A percentile compares a stretch with the other conserved stretches of the same genome.
phyloP scores from a whole-genome alignment of 2,329 filamentous ascomycete genomes.

The Hymenoscyphus fraxineus region DNA sequence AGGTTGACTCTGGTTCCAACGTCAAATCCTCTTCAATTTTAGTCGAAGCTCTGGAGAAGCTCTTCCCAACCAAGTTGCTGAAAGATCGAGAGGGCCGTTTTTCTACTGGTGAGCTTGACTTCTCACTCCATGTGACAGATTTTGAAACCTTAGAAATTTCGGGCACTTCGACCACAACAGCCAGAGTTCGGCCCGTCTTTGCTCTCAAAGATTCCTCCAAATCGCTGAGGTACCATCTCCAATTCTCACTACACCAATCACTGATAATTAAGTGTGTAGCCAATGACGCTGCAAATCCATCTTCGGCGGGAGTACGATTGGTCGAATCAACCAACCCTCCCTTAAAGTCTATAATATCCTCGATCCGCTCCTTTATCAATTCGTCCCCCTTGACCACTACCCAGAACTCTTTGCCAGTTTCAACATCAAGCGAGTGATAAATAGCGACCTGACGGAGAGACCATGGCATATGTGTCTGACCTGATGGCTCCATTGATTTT shows the following conservation, averaged over 20 bases:
- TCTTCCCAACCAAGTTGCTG: constrained; percentile 2
- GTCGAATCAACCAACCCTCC: not conserved
- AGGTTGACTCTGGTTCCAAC: not conserved
- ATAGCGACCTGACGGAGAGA: constrained; percentile 38
- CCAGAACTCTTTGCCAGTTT: constrained; percentile 36
- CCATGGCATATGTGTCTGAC: constrained; percentile 31
- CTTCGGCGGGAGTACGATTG: not conserved
- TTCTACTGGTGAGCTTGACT: not conserved
- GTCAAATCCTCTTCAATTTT: not conserved
- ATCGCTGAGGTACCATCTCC: constrained; percentile 40
- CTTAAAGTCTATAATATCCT: constrained; percentile 16
- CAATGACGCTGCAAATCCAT: constrained; percentile 25
- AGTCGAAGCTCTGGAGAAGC: not conserved
- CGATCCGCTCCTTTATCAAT: constrained; percentile 33
- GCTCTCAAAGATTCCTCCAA: constrained; percentile 34
- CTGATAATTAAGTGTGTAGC: constrained; percentile 34
- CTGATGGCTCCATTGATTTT: constrained; percentile 35
- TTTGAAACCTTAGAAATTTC: not conserved
- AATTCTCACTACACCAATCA: constrained; percentile 38
- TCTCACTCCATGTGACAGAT: not conserved
- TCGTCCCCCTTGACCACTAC: constrained; percentile 38
- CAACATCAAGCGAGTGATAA: constrained; percentile 40
- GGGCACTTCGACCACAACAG: not conserved
- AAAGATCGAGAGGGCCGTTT: not conserved
- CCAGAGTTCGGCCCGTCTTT: constrained; percentile 4